Evolutionary conservation across 768 basidiomycete genomes (phyloP), one percentile per base, ranked within the genome.

Genomic region (Podaxis pistillaris): DNA sequence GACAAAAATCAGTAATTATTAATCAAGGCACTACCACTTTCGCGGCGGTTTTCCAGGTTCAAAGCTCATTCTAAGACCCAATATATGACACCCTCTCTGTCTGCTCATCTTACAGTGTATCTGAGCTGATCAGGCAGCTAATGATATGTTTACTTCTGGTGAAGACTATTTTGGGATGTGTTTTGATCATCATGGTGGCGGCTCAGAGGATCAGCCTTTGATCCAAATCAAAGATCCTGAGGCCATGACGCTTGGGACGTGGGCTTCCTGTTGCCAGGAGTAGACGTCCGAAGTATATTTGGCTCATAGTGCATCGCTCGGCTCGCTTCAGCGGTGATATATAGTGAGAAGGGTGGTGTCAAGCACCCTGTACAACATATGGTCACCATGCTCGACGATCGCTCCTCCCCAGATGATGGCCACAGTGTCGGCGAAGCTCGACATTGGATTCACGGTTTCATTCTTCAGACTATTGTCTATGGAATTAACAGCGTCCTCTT

Each of bases 401-500:
- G 8, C 28, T 24, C 26, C n/a, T 26, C 22, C 51, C 22, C 50
- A 11, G 17, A 24, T 13, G 22, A 28, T 47, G 37, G 38, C 19
- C 58, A n/a, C 5, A 30, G 12, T 17, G 15, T 22, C 36, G 24
- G 17, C 54, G 36, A 41, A 17, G 13, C 37, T 56, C 61, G 28
- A 49, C 37, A 56, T 15, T 62, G 54, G 54, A 62, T 62, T 12
- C 15, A 56, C n/a, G 61, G 61, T 2, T 56, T 56, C 36, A 50
- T 37, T 44, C 54, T 62, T 19, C 61, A 62, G 47, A 56, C 61
- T 9, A 13, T 56, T 13, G 36, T 50, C 26, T 62, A 56, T 38
- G 61, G 61, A n/a, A 50, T 50, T 12, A 62, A 62, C 26, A 7
- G 30, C 46, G 22, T 62, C 17, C 47, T 62, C 12, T 62, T 62